Conservation (phyloP, 2,329 filamentous ascomycete genomes). For the Aplosporella prunicola region DNA sequence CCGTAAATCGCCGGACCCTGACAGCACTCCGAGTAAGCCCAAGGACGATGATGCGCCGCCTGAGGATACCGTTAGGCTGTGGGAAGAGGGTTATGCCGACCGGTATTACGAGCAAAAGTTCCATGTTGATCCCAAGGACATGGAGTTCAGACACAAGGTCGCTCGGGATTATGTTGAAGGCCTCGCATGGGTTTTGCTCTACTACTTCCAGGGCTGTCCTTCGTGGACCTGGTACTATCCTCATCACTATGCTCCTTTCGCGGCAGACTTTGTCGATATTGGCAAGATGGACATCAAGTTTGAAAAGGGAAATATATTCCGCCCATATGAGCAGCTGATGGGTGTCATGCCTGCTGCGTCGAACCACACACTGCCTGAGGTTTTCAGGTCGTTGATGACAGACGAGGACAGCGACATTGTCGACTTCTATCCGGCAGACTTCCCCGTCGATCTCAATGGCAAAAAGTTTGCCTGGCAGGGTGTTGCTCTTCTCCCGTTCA, state of each 20-base stretch:
- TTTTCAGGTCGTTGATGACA: constrained; percentile 87
- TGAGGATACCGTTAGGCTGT: constrained; percentile 75
- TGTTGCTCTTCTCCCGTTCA: constrained; percentile 86
- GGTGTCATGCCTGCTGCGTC: constrained; percentile 91
- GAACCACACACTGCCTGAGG: constrained; percentile 76
- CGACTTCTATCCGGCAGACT: constrained; percentile 95
- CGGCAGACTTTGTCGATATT: constrained; percentile 83
- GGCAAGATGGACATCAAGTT: constrained; percentile 72
- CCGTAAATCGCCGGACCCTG: constrained; percentile 45
- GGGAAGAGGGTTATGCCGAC: constrained; percentile 92
- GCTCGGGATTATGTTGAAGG: constrained; percentile 90
- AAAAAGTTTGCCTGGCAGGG: constrained; percentile 99
- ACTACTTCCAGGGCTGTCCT: constrained; percentile 96
- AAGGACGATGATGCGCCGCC: constrained; percentile 49
- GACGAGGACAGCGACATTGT: constrained; percentile 82
- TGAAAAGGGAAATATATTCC: constrained; percentile 74
- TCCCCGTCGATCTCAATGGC: constrained; percentile 86
- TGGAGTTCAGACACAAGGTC: constrained; percentile 80
- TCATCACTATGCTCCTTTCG: constrained; percentile 96
- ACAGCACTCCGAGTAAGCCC: constrained; percentile 38
- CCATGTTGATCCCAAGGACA: constrained; percentile 67
- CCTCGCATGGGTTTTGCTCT: constrained; percentile 86
- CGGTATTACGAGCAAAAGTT: constrained; percentile 98
- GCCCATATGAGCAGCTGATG: constrained; percentile 95
- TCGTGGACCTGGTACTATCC: constrained; percentile 99